Conservation (phyloP, 2,329 filamentous ascomycete species). For the Paecilomyces niveus region DNA sequence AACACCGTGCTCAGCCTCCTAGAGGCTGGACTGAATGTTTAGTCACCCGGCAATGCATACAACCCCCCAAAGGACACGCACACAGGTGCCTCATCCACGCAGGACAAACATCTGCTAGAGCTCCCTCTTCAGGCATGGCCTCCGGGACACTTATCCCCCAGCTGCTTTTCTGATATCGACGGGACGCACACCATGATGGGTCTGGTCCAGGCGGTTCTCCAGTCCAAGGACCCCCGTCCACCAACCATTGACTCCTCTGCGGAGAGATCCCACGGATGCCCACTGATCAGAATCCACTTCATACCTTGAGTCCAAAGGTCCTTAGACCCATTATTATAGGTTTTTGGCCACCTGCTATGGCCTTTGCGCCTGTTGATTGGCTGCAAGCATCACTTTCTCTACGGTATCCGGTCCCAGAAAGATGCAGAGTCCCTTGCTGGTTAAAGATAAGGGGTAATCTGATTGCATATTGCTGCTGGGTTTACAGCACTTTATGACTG, state of each 20-base stretch:
- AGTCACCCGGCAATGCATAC: no score
- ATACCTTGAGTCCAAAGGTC: not conserved
- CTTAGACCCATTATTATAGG: not conserved
- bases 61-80: not conserved
- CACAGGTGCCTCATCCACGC: not conserved
- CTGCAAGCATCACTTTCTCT: not conserved
- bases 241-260: not conserved
- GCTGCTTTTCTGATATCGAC: not conserved
- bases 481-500: not conserved
- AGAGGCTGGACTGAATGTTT: no score
- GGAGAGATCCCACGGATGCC: not conserved
- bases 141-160: conserved; percentile 8
- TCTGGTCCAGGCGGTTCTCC: not conserved
- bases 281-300: not conserved
- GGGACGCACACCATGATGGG: not conserved
- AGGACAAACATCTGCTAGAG: conserved; percentile 21
- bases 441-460: not conserved
- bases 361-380: not conserved
- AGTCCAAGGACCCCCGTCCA: not conserved
- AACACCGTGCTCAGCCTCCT: not conserved
- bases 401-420: not conserved
- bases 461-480: not conserved
- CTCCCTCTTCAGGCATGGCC: conserved; percentile 28
- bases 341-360: not conserved
- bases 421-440: not conserved